These are phyloP conservation scores for Patellaria atrata DNA, from an alignment of 495 filamentous ascomycete species.

Conservation along the genomic window DNA sequence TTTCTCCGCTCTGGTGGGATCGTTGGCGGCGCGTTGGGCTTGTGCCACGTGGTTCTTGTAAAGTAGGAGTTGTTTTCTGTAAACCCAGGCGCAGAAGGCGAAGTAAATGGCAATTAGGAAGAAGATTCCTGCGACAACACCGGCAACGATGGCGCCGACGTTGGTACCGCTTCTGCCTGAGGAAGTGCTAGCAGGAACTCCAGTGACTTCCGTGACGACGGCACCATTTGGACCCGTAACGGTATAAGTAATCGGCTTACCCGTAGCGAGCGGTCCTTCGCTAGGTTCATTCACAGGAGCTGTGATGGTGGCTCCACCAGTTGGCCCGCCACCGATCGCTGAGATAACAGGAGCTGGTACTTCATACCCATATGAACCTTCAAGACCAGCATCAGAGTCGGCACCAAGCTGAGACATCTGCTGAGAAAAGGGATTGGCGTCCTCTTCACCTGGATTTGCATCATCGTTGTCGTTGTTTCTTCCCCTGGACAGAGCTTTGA, in stretches of 20 bases:
- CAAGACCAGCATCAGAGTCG: conserved; percentile 28
- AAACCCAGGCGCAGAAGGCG: conserved; percentile 58
- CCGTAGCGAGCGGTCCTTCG: conserved; percentile 53
- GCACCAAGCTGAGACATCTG: conserved; percentile 30
- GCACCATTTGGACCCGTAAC: conserved; percentile 41
- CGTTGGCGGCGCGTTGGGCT: conserved; percentile 27
- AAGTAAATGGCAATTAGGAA: conserved; percentile 45
- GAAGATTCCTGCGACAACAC: conserved; percentile 45
- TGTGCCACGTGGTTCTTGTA: conserved; percentile 50
- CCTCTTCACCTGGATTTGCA: conserved; percentile 6
- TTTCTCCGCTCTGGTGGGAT: conserved; percentile 22
- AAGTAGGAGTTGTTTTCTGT: conserved; percentile 44
- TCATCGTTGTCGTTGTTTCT: conserved; percentile 2
- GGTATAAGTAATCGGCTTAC: conserved; percentile 47
- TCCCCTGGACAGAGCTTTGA: conserved; percentile 32
- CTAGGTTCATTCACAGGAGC: conserved; percentile 48
- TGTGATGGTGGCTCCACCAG: conserved; percentile 53
- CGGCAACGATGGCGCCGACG: conserved; percentile 47
- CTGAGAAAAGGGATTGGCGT: conserved; percentile 30
- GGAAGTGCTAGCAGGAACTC: conserved; percentile 21
- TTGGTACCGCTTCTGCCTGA: conserved; percentile 26
- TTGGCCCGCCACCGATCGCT: conserved; percentile 45
- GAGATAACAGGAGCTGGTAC: conserved; percentile 47
- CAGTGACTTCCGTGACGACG: conserved; percentile 38
- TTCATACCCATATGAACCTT: conserved; percentile 45